These are phyloP conservation scores for Xylaria castorea DNA, from an alignment of 495 filamentous ascomycete genomes.

Conservation along the genomic window DNA sequence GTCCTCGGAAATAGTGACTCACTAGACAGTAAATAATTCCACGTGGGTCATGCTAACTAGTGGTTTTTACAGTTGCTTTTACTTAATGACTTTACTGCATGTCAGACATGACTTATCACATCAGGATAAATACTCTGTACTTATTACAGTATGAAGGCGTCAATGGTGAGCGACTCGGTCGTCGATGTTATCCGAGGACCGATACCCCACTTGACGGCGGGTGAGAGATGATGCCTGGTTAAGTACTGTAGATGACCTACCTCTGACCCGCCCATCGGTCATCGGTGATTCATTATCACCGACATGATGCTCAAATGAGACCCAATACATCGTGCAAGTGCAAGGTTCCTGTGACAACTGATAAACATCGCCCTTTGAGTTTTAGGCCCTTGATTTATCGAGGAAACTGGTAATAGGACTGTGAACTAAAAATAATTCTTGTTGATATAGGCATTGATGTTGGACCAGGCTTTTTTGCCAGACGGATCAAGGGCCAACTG, in stretches of 20 bases:
- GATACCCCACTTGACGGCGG: not conserved
- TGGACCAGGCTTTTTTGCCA: not conserved
- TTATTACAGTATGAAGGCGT: not conserved
- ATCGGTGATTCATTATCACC: not conserved
- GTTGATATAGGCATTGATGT: not conserved
- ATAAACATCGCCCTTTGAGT: not conserved
- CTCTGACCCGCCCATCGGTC: not conserved
- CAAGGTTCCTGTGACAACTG: not conserved
- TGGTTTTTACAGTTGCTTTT: not conserved
- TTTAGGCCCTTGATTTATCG: not conserved
- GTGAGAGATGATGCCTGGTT: not conserved
- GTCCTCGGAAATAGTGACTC: not conserved
- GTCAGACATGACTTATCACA: not conserved
- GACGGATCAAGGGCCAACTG: not conserved
- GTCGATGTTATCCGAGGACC: not conserved
- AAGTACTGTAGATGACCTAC: too few relatives aligned
- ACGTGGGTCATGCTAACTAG: not conserved
- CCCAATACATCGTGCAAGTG: conserved; percentile 5
- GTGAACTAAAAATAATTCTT: not conserved
- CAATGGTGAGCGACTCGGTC: not conserved
- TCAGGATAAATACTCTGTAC: not conserved
- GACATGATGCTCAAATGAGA: not conserved
- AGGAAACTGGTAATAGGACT: not conserved
- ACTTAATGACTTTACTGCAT: conserved; percentile 1
- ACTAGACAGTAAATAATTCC: not conserved